Percentiles rank a stretch among this genome's conserved stretches.
These are phyloP conservation scores for Leccinum pseudoinsigne DNA, from an alignment of 1,284 basidiomycete species.

Conservation along the genomic window DNA sequence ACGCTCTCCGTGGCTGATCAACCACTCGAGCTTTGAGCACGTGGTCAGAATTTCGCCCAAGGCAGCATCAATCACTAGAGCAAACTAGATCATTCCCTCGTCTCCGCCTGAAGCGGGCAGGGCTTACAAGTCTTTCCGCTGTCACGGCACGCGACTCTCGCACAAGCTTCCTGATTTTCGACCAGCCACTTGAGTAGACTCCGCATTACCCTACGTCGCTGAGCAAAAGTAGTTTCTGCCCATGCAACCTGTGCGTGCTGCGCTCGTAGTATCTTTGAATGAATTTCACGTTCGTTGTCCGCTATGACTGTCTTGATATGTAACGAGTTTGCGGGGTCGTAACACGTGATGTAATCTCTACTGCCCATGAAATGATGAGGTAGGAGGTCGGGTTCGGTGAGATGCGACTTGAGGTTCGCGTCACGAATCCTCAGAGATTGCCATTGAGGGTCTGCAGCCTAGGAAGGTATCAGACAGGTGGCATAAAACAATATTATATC, in stretches of 20 bases:
- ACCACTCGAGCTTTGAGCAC: constrained; percentile 87
- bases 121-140: constrained; percentile 92
- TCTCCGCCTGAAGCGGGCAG: neutral
- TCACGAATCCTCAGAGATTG: constrained; percentile 53
- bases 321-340: constrained; percentile 86
- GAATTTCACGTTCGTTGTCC: constrained; percentile 68
- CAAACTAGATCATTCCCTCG: constrained; percentile 6
- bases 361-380: constrained; percentile 47
- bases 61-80: constrained; percentile 81
- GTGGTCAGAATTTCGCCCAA: constrained; percentile 90
- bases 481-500: constrained; percentile 1
- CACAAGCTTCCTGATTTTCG: constrained; percentile 83
- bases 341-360: constrained; percentile 79
- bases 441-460: constrained; percentile 61
- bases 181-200: constrained; percentile 91
- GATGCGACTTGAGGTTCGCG: constrained; percentile 63
- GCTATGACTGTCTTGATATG: constrained; percentile 73
- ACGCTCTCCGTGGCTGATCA: constrained; percentile 80
- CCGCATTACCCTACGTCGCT: constrained; percentile 79
- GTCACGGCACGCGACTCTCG: constrained; percentile 90
- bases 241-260: constrained; percentile 69
- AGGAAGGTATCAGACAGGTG: constrained; percentile 14
- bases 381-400: constrained; percentile 56
- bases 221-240: constrained; percentile 71
- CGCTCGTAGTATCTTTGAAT: constrained; percentile 67